Percentiles rank a stretch among this genome's conserved stretches.
These are phyloP conservation scores for Ceratopteris richardii DNA, from an alignment of 75 land plant genomes.

Conservation along the genomic window DNA sequence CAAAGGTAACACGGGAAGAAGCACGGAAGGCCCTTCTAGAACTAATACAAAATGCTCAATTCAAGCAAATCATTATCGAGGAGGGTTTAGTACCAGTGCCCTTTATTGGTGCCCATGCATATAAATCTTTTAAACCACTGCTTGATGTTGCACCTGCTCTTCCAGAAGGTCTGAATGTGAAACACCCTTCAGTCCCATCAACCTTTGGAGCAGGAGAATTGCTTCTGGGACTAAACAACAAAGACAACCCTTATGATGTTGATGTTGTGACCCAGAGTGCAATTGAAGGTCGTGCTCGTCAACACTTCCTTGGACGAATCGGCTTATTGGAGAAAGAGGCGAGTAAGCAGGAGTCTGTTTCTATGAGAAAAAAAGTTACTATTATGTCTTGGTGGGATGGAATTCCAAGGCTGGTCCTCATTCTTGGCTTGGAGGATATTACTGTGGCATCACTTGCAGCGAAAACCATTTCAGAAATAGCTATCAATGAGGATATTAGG, in stretches of 20 bases:
- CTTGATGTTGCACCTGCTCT: conserved; percentile 48
- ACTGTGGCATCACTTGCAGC: conserved; percentile 57
- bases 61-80: conserved; percentile 36
- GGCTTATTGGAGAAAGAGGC: conserved; percentile 61
- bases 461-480: conserved; percentile 51
- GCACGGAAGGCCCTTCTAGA: conserved; percentile 58
- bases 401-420: conserved; percentile 75
- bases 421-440: conserved; percentile 63
- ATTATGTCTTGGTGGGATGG: conserved; percentile 82
- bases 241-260: conserved; percentile 23
- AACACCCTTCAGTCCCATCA: conserved; percentile 32
- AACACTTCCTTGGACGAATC: conserved; percentile 74
- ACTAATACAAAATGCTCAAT: conserved; percentile 38
- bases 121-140: conserved; percentile 51
- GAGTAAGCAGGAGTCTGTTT: not conserved
- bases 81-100: conserved; percentile 72
- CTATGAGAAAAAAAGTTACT: conserved; percentile 19
- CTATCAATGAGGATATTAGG: conserved; percentile 69
- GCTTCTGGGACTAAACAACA: conserved; percentile 53
- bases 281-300: conserved; percentile 55
- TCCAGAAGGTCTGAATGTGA: conserved; percentile 57
- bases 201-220: conserved; percentile 71
- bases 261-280: conserved; percentile 55
- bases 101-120: conserved; percentile 62
- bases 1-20: conserved; percentile 51